A percentile compares a stretch with the other conserved stretches of the same genome.
These are phyloP conservation scores for Gelatoporia subvermispora DNA, from an alignment of 768 basidiomycete species.

Conservation along the genomic window DNA sequence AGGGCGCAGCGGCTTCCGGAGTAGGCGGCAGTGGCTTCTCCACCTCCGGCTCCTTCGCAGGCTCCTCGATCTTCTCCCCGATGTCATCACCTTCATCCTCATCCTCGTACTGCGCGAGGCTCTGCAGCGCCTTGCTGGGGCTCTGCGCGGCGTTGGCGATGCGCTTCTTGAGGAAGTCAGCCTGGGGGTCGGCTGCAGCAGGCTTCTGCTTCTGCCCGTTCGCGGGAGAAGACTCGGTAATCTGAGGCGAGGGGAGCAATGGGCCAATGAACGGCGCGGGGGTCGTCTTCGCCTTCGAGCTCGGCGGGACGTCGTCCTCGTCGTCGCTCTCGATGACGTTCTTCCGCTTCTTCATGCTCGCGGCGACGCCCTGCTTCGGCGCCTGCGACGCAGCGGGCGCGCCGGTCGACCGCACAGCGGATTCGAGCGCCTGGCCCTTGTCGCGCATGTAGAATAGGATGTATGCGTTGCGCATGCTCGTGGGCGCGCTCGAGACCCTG, in stretches of 20 bases:
- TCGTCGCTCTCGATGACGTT: constrained; percentile 42
- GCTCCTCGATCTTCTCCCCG: constrained; percentile 24
- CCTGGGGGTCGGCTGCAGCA: constrained; percentile 44
- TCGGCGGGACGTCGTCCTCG: constrained; percentile 45
- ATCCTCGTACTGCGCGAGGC: constrained; percentile 38
- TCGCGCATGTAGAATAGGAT: constrained; percentile 88
- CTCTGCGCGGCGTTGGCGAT: constrained; percentile 25
- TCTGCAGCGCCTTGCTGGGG: constrained; percentile 31
- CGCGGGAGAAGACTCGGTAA: constrained; percentile 3
- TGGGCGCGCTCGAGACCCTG: constrained; percentile 37
- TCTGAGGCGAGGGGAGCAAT: constrained; percentile 45
- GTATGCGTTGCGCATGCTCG: constrained; percentile 78
- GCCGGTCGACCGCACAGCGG: constrained; percentile 36
- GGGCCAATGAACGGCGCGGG: constrained; percentile 59
- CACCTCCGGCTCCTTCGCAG: not conserved
- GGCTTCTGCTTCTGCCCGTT: constrained; percentile 23
- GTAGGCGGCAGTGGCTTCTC: not conserved
- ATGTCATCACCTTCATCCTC: constrained; percentile 33
- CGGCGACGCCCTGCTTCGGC: constrained; percentile 37
- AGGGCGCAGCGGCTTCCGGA: not conserved
- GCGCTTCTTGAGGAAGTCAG: constrained; percentile 49
- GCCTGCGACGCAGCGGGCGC: constrained; percentile 8
- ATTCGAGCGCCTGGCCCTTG: constrained; percentile 69
- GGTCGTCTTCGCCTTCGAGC: constrained; percentile 40
- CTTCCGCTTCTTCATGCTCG: constrained; percentile 45